Evolutionary conservation across 805 yeast species (phyloP).

Genomic region (Candida orba): DNA sequence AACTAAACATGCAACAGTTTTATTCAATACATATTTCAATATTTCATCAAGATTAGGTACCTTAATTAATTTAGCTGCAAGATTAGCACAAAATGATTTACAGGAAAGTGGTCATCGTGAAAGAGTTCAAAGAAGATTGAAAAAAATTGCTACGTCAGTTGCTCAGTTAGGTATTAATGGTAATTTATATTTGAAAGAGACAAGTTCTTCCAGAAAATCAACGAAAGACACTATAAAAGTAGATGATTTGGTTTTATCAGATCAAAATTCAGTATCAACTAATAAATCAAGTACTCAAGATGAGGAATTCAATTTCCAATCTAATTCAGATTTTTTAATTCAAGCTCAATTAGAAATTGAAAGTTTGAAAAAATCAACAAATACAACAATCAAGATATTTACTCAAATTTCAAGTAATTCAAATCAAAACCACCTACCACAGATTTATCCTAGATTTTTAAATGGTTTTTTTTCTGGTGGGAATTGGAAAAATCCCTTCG

Average conservation of each 20-base stretch:
- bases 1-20: slow-evolving; percentile 39
- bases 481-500: slow-evolving; percentile 70
- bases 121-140: slow-evolving; percentile 42
- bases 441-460: slow-evolving; percentile 62
- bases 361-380: slow-evolving; percentile 26
- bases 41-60: slow-evolving; percentile 46
- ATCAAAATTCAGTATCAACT: too few relatives aligned
- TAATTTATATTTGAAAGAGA: slow-evolving; percentile 40
- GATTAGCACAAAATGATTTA: slow-evolving; percentile 48
- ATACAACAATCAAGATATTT: slow-evolving; percentile 24
- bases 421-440: slow-evolving; percentile 38
- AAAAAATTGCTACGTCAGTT: slow-evolving; percentile 44
- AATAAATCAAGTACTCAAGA: slow-evolving; percentile 2
- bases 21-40: slow-evolving; percentile 48
- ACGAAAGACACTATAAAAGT: slow-evolving; percentile 20
- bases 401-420: slow-evolving; percentile 25
- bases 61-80: slow-evolving; percentile 45
- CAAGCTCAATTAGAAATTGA: slow-evolving; percentile 35
- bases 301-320: slow-evolving; percentile 4
- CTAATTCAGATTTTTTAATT: slow-evolving; percentile 25
- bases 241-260: not conserved
- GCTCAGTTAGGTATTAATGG: slow-evolving; percentile 64
- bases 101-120: slow-evolving; percentile 38
- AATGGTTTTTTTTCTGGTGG: slow-evolving; percentile 67
- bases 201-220: slow-evolving; percentile 7